Percentiles rank a stretch among this genome's conserved stretches.
These are phyloP conservation scores for Globisporangium viniferum DNA, from an alignment of 352 stramenopile genomes.

Conservation along the genomic window DNA sequence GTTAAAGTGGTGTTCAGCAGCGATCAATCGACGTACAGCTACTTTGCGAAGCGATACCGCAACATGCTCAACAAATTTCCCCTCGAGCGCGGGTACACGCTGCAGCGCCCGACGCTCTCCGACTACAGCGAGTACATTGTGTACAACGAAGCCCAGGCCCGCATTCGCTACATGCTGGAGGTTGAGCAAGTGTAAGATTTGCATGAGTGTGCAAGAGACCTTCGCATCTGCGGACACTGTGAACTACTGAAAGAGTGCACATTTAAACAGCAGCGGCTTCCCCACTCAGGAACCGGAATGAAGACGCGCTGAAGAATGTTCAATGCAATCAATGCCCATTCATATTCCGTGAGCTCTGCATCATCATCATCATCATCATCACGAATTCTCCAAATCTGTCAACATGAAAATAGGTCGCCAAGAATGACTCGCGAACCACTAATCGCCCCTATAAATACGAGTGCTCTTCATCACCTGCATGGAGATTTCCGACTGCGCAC, in stretches of 20 bases:
- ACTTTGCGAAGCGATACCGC: slow-evolving; percentile 49
- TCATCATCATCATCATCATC: neutral
- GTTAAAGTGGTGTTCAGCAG: slow-evolving; percentile 20
- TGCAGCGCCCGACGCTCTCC: slow-evolving; percentile 11
- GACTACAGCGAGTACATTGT: slow-evolving; percentile 25
- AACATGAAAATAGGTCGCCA: neutral
- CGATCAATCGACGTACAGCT: slow-evolving; percentile 25
- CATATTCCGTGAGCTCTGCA: neutral
- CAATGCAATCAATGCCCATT: neutral
- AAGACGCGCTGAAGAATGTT: neutral
- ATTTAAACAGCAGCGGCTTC: neutral
- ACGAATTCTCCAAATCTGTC: neutral
- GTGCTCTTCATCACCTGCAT: neutral
- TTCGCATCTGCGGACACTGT: no score
- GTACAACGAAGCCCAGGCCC: slow-evolving; percentile 23
- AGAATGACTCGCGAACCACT: neutral
- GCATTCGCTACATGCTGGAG: slow-evolving; percentile 22
- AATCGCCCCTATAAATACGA: neutral
- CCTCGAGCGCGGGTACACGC: slow-evolving; percentile 23
- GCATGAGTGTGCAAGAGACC: no score
- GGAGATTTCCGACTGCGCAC: neutral
- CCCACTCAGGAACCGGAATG: neutral
- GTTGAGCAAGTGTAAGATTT: slow-evolving; percentile 13
- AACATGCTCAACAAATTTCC: slow-evolving; percentile 28
- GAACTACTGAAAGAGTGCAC: no score